Evolutionary conservation across 73 alveolate genomes (phyloP), one percentile per base, ranked within the genome.

Genomic region (Loxodes magnus): DNA sequence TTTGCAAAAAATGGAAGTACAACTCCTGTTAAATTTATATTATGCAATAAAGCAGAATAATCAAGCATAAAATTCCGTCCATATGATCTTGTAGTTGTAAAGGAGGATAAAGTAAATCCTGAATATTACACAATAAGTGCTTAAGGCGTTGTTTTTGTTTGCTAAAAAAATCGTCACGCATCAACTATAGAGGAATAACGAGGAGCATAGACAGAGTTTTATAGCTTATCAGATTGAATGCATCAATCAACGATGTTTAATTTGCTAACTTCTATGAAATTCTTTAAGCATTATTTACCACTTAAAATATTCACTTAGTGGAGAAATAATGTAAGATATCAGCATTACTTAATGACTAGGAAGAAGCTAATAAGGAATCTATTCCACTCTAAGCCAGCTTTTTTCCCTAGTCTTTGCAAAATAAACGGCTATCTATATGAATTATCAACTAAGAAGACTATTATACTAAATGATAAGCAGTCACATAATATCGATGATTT

Each of bases 171-270:
- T 27, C 71, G 82, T 16, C 79, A 80, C 15, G 91, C 71, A 30
- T 81, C 84, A 30, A 92, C n/a, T n/a, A n/a, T n/a, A n/a, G n/a
- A n/a, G n/a, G n/a, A n/a, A n/a, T n/a, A n/a, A n/a, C n/a, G n/a
- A n/a, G n/a, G n/a, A n/a, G n/a, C n/a, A n/a, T n/a, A 87, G 21
- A 92, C 99, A 24, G 97, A 92, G 71, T 91, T 90, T 79, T 79
- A 85, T 51, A 76, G 94, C 17, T 66, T 91, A 28, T 58, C 94
- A 9, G 99, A 93, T 67, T 93, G 99, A 97, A 93, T 93, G 99
- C 96, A 93, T 59, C 94, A 90, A 69, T 52, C 93, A 4, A 35
- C 15, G 37, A 10, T 51, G 62, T 51, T 51, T 2, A 35, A 28
- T 20, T 17, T 51, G 20, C 37, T 51, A 24, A 51, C 63, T 5